A percentile compares a stretch with the other conserved stretches of the same genome.
These are phyloP conservation scores for Neurospora sp. DNA, from an alignment of 2,329 filamentous ascomycete genomes.

Conservation along the genomic window DNA sequence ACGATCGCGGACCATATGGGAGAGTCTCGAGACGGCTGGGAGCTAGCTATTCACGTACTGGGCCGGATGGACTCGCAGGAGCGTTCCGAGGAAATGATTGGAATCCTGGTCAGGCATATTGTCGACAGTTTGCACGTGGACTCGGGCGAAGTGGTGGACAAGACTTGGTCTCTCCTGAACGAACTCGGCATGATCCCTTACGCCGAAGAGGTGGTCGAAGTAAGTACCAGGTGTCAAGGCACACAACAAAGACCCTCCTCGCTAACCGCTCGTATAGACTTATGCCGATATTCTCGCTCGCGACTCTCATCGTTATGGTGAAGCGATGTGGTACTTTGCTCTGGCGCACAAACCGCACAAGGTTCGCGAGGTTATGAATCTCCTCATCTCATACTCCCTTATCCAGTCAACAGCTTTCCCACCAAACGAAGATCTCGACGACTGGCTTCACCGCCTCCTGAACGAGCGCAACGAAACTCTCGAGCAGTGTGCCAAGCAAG, in stretches of 20 bases:
- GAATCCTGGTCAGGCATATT: conserved; percentile 57
- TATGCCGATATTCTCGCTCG: conserved; percentile 72
- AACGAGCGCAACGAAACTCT: conserved; percentile 63
- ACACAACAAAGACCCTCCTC: background rate
- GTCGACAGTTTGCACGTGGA: conserved; percentile 54
- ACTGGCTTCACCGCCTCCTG: conserved; percentile 59
- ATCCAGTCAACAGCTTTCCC: conserved; percentile 79
- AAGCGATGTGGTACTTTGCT: conserved; percentile 84
- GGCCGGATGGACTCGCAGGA: conserved; percentile 68
- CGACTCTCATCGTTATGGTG: conserved; percentile 68
- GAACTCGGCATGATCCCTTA: conserved; percentile 70
- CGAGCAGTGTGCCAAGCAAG: conserved; percentile 60
- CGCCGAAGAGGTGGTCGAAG: conserved; percentile 74
- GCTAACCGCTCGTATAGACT: conserved; percentile 45
- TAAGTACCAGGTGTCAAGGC: conserved; percentile 32
- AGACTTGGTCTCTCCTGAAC: conserved; percentile 68
- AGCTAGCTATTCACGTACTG: conserved; percentile 74
- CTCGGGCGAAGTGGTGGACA: conserved; percentile 65
- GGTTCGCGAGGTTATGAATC: conserved; percentile 75
- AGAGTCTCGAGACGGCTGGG: conserved; percentile 65
- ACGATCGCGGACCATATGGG: conserved; percentile 22
- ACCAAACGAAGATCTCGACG: conserved; percentile 59
- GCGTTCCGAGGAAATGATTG: conserved; percentile 63
- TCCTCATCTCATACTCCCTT: conserved; percentile 79
- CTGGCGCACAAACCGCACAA: conserved; percentile 70